phyloP scores from a whole-genome alignment of 495 filamentous ascomycete species.

The Xylaria telfairii region DNA sequence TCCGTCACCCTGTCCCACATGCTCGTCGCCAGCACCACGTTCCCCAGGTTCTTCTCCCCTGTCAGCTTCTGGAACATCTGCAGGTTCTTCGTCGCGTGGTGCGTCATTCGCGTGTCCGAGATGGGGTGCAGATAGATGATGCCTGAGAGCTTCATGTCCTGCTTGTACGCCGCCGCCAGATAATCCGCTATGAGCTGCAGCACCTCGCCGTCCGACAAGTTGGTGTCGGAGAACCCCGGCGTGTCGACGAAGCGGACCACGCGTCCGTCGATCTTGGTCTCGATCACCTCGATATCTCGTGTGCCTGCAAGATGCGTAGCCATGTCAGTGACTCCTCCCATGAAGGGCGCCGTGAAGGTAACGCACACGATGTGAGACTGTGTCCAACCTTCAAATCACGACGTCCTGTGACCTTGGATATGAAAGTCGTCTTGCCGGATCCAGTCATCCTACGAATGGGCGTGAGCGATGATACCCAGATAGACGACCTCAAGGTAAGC shows the following conservation, averaged over 20 bases:
- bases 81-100: constrained; percentile 50
- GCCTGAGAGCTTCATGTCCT: constrained; percentile 34
- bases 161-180: constrained; percentile 33
- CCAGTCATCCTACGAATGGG: constrained; percentile 40
- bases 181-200: constrained; percentile 46
- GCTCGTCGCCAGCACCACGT: constrained; percentile 52
- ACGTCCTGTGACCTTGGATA: constrained; percentile 42
- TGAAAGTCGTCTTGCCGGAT: constrained; percentile 51
- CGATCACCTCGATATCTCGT: constrained; percentile 31
- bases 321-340: neutral
- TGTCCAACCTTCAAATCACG: constrained; percentile 38
- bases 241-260: constrained; percentile 47
- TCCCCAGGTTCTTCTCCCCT: constrained; percentile 45
- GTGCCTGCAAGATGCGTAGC: constrained; percentile 26
- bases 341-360: neutral
- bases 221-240: constrained; percentile 55
- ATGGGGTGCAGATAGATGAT: constrained; percentile 58
- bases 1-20: constrained; percentile 48
- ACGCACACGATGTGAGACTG: constrained; percentile 40
- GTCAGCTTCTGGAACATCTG: constrained; percentile 54
- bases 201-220: constrained; percentile 44
- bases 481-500: neutral
- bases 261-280: constrained; percentile 31
- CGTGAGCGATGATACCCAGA: neutral
- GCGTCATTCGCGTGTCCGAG: constrained; percentile 45